A percentile compares a stretch with the other conserved stretches of the same genome.
Evolutionary conservation across 2,329 filamentous ascomycete genomes (phyloP).

Genomic region (Boeremia exigua): DNA sequence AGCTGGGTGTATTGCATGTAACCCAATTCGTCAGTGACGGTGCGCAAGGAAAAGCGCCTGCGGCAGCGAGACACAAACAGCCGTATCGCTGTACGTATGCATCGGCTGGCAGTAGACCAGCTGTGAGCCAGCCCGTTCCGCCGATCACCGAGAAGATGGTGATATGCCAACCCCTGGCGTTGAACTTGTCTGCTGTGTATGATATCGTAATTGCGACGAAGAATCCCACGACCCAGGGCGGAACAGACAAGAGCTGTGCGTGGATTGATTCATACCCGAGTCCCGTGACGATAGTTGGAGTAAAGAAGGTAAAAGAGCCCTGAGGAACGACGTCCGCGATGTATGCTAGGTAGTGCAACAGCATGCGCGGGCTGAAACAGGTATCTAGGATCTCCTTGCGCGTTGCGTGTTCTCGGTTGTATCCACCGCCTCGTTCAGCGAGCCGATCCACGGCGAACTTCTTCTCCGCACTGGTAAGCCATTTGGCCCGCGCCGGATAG

Average conservation of each 20-base stretch:
- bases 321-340: slow-evolving; percentile 39
- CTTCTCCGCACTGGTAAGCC: slow-evolving; percentile 53
- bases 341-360: slow-evolving; percentile 43
- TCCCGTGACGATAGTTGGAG: slow-evolving; percentile 53
- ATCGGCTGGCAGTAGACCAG: slow-evolving; percentile 35
- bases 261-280: slow-evolving; percentile 51
- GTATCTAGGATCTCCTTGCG: slow-evolving; percentile 48
- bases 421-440: slow-evolving; percentile 42
- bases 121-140: slow-evolving; percentile 42
- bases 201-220: slow-evolving; percentile 33
- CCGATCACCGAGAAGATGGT: slow-evolving; percentile 35
- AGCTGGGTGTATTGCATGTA: slow-evolving; percentile 48
- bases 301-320: slow-evolving; percentile 49
- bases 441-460: slow-evolving; percentile 48
- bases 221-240: slow-evolving; percentile 47
- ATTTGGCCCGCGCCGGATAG: slow-evolving; percentile 56
- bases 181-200: slow-evolving; percentile 31
- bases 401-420: slow-evolving; percentile 44
- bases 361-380: slow-evolving; percentile 47
- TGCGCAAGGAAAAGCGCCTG: slow-evolving; percentile 47
- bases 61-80: slow-evolving; percentile 47
- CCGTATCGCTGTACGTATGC: slow-evolving; percentile 40
- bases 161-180: slow-evolving; percentile 28
- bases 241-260: slow-evolving; percentile 50
- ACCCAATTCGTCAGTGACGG: slow-evolving; percentile 49